These are phyloP conservation scores for Candida methanosorbosa DNA, from an alignment of 805 yeast genomes.

Conservation along the genomic window DNA sequence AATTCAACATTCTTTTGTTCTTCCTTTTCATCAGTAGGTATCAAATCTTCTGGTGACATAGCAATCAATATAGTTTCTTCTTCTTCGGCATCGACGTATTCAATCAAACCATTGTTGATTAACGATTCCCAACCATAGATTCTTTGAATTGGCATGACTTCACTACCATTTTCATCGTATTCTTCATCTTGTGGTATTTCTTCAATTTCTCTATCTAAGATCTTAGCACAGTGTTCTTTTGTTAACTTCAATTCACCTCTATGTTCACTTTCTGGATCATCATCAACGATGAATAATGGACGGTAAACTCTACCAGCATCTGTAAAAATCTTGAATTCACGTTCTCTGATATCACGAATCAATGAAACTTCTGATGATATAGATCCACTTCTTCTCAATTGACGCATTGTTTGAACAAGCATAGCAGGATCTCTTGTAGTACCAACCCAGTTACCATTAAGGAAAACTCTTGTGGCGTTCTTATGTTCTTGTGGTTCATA, in stretches of 20 bases:
- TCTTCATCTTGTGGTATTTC: constrained; percentile 39
- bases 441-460: constrained; percentile 99
- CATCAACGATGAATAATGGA: constrained; percentile 90
- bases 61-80: constrained; percentile 98
- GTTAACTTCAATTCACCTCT: constrained; percentile 75
- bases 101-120: constrained; percentile 80
- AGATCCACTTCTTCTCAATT: constrained; percentile 90
- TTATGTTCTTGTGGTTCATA: constrained; percentile 89
- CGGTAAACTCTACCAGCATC: constrained; percentile 99
- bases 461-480: constrained; percentile 88
- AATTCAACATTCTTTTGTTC: constrained; percentile 33
- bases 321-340: constrained; percentile 91
- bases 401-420: constrained; percentile 83
- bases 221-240: constrained; percentile 73
- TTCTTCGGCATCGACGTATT: constrained; percentile 97
- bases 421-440: constrained; percentile 95
- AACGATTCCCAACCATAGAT: constrained; percentile 77
- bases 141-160: constrained; percentile 30
- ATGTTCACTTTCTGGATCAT: constrained; percentile 59
- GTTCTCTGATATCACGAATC: constrained; percentile 93
- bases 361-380: constrained; percentile 94
- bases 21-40: constrained; percentile 36
- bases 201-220: constrained; percentile 57
- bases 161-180: constrained; percentile 38
- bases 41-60: constrained; percentile 96